phyloP scores from a whole-genome alignment of 495 filamentous ascomycete species.

The Penicillium psychrofluorescens region DNA sequence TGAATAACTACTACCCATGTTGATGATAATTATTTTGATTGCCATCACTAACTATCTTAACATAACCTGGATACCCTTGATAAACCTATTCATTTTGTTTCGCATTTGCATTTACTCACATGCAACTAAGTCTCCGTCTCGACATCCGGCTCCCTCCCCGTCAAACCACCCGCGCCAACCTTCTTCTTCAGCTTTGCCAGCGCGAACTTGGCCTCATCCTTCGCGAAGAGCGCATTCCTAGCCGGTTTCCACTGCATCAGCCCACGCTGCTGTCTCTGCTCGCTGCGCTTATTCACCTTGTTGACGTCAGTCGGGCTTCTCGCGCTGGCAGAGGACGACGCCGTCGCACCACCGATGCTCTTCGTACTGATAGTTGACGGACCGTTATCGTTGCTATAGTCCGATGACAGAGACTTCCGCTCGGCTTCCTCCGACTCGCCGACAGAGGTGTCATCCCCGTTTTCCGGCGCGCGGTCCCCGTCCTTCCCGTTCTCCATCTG shows the following conservation, averaged over 20 bases:
- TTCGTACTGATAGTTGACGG: conserved; percentile 8
- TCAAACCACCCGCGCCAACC: conserved; percentile 36
- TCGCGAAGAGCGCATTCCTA: conserved; percentile 43
- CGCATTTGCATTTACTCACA: not conserved
- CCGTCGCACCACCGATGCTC: not conserved
- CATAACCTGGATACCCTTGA: not conserved
- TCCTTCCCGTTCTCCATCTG: not conserved
- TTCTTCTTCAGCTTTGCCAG: conserved; percentile 40
- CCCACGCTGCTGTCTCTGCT: conserved; percentile 45
- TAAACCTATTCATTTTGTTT: not conserved
- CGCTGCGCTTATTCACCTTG: conserved; percentile 36
- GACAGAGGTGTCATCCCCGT: conserved; percentile 1
- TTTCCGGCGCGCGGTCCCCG: not conserved
- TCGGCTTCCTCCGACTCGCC: conserved; percentile 14
- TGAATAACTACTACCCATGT: too few relatives aligned
- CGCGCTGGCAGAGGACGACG: conserved; percentile 8
- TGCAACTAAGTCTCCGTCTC: conserved; percentile 42
- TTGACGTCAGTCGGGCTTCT: conserved; percentile 15
- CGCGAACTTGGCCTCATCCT: conserved; percentile 44
- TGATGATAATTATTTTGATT: too few relatives aligned
- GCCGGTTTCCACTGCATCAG: conserved; percentile 52
- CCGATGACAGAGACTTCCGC: conserved; percentile 1
- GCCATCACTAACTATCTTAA: too few relatives aligned
- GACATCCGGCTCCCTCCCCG: conserved; percentile 44
- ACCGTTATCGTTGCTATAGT: not conserved